Evolutionary conservation across 2,329 filamentous ascomycete genomes (phyloP), one percentile per base, ranked within the genome.

Genomic region (Diplodia sapinea): DNA sequence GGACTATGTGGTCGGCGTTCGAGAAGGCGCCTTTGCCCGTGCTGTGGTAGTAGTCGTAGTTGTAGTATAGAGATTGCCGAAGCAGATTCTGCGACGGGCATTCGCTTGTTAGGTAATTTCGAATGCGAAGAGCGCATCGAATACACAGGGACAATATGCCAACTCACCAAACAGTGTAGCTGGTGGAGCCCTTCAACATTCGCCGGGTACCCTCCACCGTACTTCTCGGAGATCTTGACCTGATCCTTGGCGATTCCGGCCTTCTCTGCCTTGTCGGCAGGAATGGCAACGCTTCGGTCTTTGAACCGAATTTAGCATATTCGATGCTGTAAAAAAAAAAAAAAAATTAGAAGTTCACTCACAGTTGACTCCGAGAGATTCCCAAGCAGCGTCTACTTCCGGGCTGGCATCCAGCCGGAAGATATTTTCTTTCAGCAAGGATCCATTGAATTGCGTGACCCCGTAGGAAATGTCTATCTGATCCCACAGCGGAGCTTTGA

Each of bases 191-290:
- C 85, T 72, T 87, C 84, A 1, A 87, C 81, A 50, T 87, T 86
- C n/a, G 84, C 85, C 3, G 85, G 77, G 73, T 82, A 89, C 0
- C 87, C 87, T 31, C 86, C 86, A 0, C 87, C 87, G 70, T 89
- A 84, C 63, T 85, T 81, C 3, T 81, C 75, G 7, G 79, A 81
- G 20, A 88, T 80, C 70, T 86, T 84, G 8, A 89, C 86, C 68
- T 88, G 86, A 23, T 84, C 81, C 6, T 73, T 70, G 0, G 81
- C 79, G n/a, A 89, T 76, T 0, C 86, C 87, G 4, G 84, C 85
- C 13, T 74, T 70, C 40, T 71, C 72, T 0, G 85, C 86, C 52
- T 87, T 81, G 7, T 82, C 77, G 2, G 79, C 74, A 0, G 85
- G 79, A 11, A 89, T 82, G 2, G 85, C 73, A 3, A 86, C 78